A percentile compares a stretch with the other conserved stretches of the same genome.
phyloP scores from a whole-genome alignment of 2,329 filamentous ascomycete genomes.

The Ceratocystis papillata region DNA sequence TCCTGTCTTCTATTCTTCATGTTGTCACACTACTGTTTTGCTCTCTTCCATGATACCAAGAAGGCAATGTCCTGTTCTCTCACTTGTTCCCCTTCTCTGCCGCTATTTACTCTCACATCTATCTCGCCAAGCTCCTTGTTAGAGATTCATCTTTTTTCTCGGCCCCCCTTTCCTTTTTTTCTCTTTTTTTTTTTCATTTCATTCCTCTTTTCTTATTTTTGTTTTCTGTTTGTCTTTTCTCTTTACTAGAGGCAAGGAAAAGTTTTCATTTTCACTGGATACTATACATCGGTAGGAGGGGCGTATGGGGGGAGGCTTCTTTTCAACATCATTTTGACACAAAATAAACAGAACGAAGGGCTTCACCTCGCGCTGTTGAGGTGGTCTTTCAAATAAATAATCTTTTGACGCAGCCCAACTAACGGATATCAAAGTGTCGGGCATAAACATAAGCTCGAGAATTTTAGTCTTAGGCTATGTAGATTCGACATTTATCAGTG shows the following conservation, averaged over 20 bases:
- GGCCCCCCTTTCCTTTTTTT: neutral
- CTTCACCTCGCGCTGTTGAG: neutral
- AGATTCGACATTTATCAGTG: neutral
- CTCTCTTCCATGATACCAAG: neutral
- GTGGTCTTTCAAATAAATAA: conserved; percentile 9
- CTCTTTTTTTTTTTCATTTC: conserved; percentile 10
- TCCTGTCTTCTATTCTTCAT: neutral
- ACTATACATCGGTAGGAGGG: conserved; percentile 11
- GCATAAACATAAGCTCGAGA: neutral
- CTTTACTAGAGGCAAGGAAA: conserved; percentile 10
- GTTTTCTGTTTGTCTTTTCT: neutral
- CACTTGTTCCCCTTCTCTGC: conserved; percentile 1
- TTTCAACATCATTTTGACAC: conserved; percentile 15
- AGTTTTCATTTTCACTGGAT: conserved; percentile 10
- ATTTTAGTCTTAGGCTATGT: too few species aligned
- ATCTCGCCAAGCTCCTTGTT: neutral
- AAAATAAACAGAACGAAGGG: conserved; percentile 12
- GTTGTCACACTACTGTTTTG: neutral
- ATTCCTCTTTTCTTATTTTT: neutral
- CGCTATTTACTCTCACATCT: conserved; percentile 11
- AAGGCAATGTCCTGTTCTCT: neutral
- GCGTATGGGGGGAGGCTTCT: conserved; percentile 14
- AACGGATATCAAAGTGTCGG: neutral
- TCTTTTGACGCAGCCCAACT: neutral
- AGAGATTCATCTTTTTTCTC: neutral